Percentiles rank a stretch among this genome's conserved stretches.
Evolutionary conservation across 2,329 filamentous ascomycete genomes (phyloP).

Genomic region (Calcarisporium arbuscula): DNA sequence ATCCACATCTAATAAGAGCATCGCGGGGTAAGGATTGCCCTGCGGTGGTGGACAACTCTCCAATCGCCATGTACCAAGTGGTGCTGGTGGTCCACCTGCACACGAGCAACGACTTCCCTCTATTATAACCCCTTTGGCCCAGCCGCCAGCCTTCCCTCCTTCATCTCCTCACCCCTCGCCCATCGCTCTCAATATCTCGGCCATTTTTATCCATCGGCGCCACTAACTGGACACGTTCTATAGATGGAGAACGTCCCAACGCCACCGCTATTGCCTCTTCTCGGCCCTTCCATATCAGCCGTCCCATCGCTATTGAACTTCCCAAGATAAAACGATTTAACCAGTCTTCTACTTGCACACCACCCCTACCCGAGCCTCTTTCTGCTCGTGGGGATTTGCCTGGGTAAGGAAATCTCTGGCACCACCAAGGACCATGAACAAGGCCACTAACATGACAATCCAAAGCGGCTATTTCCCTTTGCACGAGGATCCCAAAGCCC

Average conservation of each 20-base stretch:
- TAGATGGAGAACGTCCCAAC: too few species aligned
- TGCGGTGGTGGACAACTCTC: too few species aligned
- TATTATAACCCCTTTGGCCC: too few species aligned
- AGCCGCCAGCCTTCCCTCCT: too few species aligned
- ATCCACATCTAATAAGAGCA: background rate
- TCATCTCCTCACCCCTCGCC: too few species aligned
- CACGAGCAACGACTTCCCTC: too few species aligned
- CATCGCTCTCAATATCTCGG: too few species aligned
- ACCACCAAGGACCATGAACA: background rate
- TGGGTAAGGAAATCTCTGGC: slow-evolving; percentile 37
- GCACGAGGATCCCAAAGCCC: slow-evolving; percentile 47
- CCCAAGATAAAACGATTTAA: slow-evolving; percentile 35
- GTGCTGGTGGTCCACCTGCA: too few species aligned
- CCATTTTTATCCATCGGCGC: too few species aligned
- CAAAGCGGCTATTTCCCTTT: slow-evolving; percentile 54
- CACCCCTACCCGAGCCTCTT: slow-evolving; percentile 41
- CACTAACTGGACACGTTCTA: too few species aligned
- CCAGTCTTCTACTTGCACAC: slow-evolving; percentile 33
- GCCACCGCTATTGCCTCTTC: slow-evolving; percentile 11
- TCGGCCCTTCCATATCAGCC: slow-evolving; percentile 22
- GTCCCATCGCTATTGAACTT: slow-evolving; percentile 49
- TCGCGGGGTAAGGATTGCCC: background rate
- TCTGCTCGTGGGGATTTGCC: slow-evolving; percentile 53
- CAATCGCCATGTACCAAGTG: too few species aligned
- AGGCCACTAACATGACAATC: background rate